Conservation (phyloP, 2,329 filamentous ascomycete species). For the Arthroderma sp. region DNA sequence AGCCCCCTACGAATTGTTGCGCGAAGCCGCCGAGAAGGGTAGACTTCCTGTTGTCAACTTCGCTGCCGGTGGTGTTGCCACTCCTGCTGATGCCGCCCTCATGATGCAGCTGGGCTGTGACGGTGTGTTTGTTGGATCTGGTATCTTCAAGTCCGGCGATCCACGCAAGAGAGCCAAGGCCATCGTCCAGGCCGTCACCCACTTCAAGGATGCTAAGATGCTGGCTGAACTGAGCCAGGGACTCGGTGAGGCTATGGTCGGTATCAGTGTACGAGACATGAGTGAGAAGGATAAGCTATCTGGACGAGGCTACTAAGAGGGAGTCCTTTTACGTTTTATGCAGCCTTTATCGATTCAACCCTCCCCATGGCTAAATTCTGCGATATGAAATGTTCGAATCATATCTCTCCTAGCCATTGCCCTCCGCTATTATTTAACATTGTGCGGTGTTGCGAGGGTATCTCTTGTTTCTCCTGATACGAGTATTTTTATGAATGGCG, state of each 20-base stretch:
- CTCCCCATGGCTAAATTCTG: not conserved
- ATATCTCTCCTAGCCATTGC: not conserved
- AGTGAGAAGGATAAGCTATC: slow-evolving; percentile 69
- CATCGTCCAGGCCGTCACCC: slow-evolving; percentile 87
- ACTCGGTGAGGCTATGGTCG: slow-evolving; percentile 95
- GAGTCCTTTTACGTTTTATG: not conserved
- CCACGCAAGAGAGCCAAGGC: slow-evolving; percentile 81
- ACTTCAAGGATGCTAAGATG: slow-evolving; percentile 74
- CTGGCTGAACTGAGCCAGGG: slow-evolving; percentile 78
- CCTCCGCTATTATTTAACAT: not conserved
- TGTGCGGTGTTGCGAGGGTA: not conserved
- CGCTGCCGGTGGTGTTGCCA: slow-evolving; percentile 97
- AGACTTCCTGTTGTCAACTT: slow-evolving; percentile 95
- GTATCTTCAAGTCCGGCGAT: slow-evolving; percentile 95
- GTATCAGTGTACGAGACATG: slow-evolving; percentile 76
- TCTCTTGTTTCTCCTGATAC: slow-evolving; percentile 1
- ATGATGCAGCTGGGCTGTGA: slow-evolving; percentile 99
- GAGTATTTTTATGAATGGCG: slow-evolving; percentile 1
- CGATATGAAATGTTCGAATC: not conserved
- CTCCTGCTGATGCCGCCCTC: slow-evolving; percentile 87
- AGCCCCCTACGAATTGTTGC: slow-evolving; percentile 64
- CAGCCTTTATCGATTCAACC: not conserved
- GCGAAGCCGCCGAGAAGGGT: slow-evolving; percentile 75
- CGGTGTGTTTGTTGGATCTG: slow-evolving; percentile 90
- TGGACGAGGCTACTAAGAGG: slow-evolving; percentile 63